Evolutionary conservation across 1,139 yeast genomes (phyloP).

Genomic region (Nadsonia commutata): DNA sequence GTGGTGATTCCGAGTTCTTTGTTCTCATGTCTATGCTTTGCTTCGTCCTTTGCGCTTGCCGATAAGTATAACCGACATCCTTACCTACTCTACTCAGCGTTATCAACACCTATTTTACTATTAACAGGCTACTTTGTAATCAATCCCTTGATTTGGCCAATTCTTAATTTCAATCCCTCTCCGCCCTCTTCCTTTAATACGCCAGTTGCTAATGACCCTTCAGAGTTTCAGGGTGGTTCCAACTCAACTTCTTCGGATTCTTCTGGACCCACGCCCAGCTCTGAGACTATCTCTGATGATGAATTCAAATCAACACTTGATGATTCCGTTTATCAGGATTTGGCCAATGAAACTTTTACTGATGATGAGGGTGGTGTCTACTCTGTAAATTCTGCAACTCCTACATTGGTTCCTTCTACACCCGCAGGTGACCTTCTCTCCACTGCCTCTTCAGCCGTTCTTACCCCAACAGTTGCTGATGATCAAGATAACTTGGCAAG

Average conservation of each 20-base stretch:
- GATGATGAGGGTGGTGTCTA: background rate
- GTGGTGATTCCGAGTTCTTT: background rate
- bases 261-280: slow-evolving; percentile 1
- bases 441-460: too few species aligned
- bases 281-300: slow-evolving; percentile 1
- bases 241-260: slow-evolving; percentile 3
- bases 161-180: background rate
- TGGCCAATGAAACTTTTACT: background rate
- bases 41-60: slow-evolving; percentile 13
- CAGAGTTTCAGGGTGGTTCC: too few species aligned
- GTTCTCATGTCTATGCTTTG: slow-evolving; percentile 4
- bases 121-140: background rate
- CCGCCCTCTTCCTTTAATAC: too few species aligned
- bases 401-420: too few species aligned
- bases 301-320: background rate
- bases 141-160: slow-evolving; percentile 2
- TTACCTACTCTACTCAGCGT: slow-evolving; percentile 16
- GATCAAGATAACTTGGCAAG: too few species aligned
- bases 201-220: slow-evolving; percentile 3
- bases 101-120: slow-evolving; percentile 12
- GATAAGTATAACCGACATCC: slow-evolving; percentile 16
- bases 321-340: background rate
- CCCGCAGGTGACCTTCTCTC: too few species aligned
- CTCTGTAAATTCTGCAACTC: background rate
- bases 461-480: too few species aligned